A percentile compares a stretch with the other conserved stretches of the same genome.
Evolutionary conservation across 441 rosid species (phyloP).

Genomic region (Arabidopsis lyrata): DNA sequence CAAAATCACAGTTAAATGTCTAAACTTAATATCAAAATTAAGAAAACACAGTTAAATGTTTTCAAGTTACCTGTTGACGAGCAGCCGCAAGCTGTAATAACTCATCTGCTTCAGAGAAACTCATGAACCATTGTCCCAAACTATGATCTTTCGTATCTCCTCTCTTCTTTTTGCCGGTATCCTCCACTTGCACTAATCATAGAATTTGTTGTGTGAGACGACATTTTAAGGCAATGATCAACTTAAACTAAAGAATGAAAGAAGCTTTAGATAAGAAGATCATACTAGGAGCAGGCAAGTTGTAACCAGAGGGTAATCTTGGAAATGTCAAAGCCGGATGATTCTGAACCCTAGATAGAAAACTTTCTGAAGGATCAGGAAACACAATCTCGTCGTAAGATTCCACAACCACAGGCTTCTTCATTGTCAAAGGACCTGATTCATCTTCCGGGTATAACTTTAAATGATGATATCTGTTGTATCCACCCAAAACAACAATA

Average conservation of each 20-base stretch:
- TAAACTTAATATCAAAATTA: neutral
- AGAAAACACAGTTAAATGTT: neutral
- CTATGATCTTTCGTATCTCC: constrained; percentile 64
- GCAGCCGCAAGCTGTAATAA: constrained; percentile 66
- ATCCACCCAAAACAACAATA: neutral
- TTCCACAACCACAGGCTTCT: constrained; percentile 67
- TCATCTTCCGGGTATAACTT: constrained; percentile 67
- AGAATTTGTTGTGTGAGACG: neutral
- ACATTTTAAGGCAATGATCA: constrained; percentile 26
- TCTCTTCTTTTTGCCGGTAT: constrained; percentile 53
- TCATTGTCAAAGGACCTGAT: constrained; percentile 57
- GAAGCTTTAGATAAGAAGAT: constrained; percentile 18
- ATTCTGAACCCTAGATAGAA: constrained; percentile 61
- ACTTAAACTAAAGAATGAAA: constrained; percentile 3
- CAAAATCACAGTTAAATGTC: constrained; percentile 30
- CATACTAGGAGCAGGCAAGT: constrained; percentile 61
- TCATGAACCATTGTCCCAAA: constrained; percentile 55
- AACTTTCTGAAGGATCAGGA: constrained; percentile 62
- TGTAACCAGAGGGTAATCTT: constrained; percentile 60
- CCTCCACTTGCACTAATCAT: constrained; percentile 51
- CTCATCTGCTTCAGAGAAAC: constrained; percentile 71
- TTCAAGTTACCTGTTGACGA: constrained; percentile 54
- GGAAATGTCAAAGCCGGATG: constrained; percentile 63
- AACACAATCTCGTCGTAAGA: constrained; percentile 61
- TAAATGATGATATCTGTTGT: constrained; percentile 56